These are phyloP conservation scores for Gossypium bickii DNA, from an alignment of 345 rosid genomes.

Conservation along the genomic window DNA sequence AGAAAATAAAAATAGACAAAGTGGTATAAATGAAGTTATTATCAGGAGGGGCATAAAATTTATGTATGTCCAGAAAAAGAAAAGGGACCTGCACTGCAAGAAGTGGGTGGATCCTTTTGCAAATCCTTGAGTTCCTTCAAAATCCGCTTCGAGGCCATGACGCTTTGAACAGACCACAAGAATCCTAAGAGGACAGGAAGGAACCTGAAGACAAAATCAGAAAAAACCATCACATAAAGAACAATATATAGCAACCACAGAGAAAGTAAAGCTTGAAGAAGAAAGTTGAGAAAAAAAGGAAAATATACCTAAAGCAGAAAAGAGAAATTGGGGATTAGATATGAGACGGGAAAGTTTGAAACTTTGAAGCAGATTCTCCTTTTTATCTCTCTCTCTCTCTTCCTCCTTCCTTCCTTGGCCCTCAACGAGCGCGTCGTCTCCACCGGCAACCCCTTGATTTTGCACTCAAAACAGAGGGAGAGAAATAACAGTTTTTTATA, in stretches of 20 bases:
- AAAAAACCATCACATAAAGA: not conserved
- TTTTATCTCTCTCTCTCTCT: too few relatives aligned
- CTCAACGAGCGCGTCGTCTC: not conserved
- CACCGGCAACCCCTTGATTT: conserved; percentile 13
- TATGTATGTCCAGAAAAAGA: not conserved
- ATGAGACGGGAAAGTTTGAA: not conserved
- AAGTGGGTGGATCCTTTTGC: conserved; percentile 48
- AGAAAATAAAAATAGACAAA: not conserved
- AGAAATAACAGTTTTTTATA: not conserved
- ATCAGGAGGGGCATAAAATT: not conserved
- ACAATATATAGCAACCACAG: not conserved
- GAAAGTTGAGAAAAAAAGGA: not conserved
- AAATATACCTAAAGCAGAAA: not conserved
- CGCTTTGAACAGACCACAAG: not conserved
- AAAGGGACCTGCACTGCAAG: conserved; percentile 40
- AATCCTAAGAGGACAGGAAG: not conserved
- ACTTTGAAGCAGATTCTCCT: conserved; percentile 7
- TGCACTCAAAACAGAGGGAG: not conserved
- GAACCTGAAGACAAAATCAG: not conserved
- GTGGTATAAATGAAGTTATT: not conserved
- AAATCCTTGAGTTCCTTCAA: conserved; percentile 26
- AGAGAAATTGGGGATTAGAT: not conserved
- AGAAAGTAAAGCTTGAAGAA: not conserved
- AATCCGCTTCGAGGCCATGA: conserved; percentile 41
- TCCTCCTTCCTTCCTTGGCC: too few relatives aligned